A percentile compares a stretch with the other conserved stretches of the same genome.
Evolutionary conservation across 345 rosid species (phyloP).

Genomic region (Citrus glauca): DNA sequence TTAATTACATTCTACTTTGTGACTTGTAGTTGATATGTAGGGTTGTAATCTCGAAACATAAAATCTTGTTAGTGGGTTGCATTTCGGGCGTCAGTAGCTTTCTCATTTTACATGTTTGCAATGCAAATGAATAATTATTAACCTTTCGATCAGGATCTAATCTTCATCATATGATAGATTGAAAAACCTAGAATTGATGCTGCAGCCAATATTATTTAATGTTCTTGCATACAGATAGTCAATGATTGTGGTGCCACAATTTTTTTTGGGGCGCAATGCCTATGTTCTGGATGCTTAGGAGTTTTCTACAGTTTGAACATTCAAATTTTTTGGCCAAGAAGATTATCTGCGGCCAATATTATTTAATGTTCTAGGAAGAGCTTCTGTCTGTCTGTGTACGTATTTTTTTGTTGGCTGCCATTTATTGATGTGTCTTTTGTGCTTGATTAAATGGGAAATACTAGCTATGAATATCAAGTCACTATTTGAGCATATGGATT

Average conservation of each 20-base stretch:
- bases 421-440: not conserved
- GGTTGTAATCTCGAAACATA: not conserved
- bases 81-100: not conserved
- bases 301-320: not conserved
- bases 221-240: not conserved
- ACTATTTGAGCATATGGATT: not conserved
- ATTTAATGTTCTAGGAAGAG: not conserved
- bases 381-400: not conserved
- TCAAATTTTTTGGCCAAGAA: not conserved
- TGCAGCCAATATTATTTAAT: not conserved
- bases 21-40: not conserved
- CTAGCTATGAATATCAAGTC: not conserved
- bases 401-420: not conserved
- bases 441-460: not conserved
- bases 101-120: not conserved
- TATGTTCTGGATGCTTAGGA: not conserved
- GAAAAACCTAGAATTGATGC: not conserved
- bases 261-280: not conserved
- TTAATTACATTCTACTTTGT: not conserved
- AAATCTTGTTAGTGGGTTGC: not conserved
- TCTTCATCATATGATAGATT: not conserved
- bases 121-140: not conserved
- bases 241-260: not conserved
- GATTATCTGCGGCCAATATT: not conserved
- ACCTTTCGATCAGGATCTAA: not conserved